Evolutionary conservation across 2,329 filamentous ascomycete genomes (phyloP).

Genomic region (Aspergillus eucalypticola): DNA sequence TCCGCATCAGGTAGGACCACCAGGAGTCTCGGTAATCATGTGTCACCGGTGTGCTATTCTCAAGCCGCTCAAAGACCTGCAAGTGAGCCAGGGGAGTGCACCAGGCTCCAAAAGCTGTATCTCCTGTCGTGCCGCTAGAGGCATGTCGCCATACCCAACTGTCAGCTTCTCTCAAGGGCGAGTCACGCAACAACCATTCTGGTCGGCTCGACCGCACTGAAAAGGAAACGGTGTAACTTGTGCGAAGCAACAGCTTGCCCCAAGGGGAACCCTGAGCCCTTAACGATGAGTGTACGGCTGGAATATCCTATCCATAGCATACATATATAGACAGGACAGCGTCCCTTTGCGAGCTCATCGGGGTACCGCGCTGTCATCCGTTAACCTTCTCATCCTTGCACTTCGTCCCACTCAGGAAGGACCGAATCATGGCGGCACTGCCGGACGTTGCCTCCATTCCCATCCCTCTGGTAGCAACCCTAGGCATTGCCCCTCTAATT

Average conservation of each 20-base stretch:
- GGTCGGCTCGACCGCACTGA: background rate
- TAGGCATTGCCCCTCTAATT: slow-evolving; percentile 10
- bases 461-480: slow-evolving; percentile 6
- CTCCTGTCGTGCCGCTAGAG: background rate
- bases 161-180: background rate
- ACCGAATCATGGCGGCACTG: slow-evolving; percentile 8
- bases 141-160: background rate
- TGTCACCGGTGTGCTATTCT: slow-evolving; percentile 3
- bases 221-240: slow-evolving; percentile 3
- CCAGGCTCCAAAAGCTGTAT: background rate
- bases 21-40: background rate
- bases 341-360: background rate
- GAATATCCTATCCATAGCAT: background rate
- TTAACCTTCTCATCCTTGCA: background rate
- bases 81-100: background rate
- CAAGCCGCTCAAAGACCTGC: background rate
- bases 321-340: slow-evolving; percentile 3
- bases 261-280: background rate
- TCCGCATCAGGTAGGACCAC: background rate
- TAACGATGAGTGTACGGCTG: background rate
- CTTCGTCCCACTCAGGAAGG: background rate
- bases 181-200: background rate
- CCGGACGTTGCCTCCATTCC: slow-evolving; percentile 9
- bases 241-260: background rate
- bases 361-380: background rate